phyloP scores from a whole-genome alignment of 2,329 filamentous ascomycete genomes.

The Dactylellina drechsleri region DNA sequence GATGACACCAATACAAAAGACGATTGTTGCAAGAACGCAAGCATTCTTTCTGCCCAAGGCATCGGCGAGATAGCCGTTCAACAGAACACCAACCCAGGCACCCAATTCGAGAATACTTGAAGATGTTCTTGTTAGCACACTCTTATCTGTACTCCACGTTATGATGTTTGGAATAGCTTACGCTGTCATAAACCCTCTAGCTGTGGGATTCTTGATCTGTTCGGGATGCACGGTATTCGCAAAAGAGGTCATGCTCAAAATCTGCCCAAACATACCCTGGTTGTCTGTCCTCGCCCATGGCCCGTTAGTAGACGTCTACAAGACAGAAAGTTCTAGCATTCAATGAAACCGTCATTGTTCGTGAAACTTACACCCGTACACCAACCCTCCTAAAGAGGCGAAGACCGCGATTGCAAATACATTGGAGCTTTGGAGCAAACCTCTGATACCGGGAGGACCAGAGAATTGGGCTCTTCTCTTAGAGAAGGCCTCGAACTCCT shows the following conservation, averaged over 20 bases:
- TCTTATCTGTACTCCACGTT: no score
- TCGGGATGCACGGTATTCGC: slow-evolving; percentile 37
- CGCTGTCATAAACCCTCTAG: slow-evolving; percentile 46
- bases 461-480: slow-evolving; percentile 50
- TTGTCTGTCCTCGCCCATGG: slow-evolving; percentile 61
- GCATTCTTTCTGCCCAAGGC: slow-evolving; percentile 74
- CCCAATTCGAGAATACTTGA: slow-evolving; percentile 73
- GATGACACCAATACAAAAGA: slow-evolving; percentile 77
- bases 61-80: slow-evolving; percentile 78
- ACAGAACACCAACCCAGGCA: slow-evolving; percentile 78
- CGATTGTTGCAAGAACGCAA: slow-evolving; percentile 72
- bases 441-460: slow-evolving; percentile 63
- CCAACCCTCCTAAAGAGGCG: slow-evolving; percentile 60
- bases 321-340: no score
- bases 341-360: slow-evolving; percentile 58
- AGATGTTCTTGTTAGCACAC: slow-evolving; percentile 59
- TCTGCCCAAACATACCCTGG: slow-evolving; percentile 42
- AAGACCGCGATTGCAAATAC: slow-evolving; percentile 69
- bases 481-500: slow-evolving; percentile 49
- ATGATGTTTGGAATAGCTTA: slow-evolving; percentile 7
- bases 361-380: slow-evolving; percentile 76
- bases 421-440: slow-evolving; percentile 67
- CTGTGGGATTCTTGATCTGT: slow-evolving; percentile 39
- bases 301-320: slow-evolving; percentile 59
- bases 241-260: slow-evolving; percentile 30